Base-by-base conservation (phyloP, 371 early-diverging fungal genomes). In the Apophysomyces variabilis region DNA sequence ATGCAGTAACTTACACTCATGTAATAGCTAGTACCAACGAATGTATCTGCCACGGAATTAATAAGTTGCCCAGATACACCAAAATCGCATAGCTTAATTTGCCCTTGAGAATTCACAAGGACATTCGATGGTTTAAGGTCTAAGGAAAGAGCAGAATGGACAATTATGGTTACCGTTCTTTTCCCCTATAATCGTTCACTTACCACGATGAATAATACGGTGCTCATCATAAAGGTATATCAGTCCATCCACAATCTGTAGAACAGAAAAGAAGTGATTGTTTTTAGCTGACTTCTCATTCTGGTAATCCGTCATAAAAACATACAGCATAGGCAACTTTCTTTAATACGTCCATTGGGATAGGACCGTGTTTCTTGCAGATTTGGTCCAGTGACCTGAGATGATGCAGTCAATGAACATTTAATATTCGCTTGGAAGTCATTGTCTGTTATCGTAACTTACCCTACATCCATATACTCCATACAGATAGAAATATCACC, bases 71-170 rank as follows among this genome's bases (percentile, higher is more conserved):
- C 92, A 56, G 91, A 90, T 32, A 96, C 94, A 56, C 95, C 95
- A 79, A 96, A 96, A 79, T 96, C 96, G 68, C 93, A 93, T 36
- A 96, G 78, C 72, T 96, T 96, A 69, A 96, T 88, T 72, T 91
- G 83, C 39, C 96, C 96, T 54, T 81, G 76, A 21, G 93, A 89
- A 71, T 89, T 92, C 58, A 92, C 82, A 41, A 93, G 85, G 38
- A 94, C 90, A 73, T 94, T 94, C 64, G 89, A 89, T 7, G 94
- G 93, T 64, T 94, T 93, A 64, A 94, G 85, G 75, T 90, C 91
- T 89, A 69, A 18, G 11, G 47, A 60, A 62, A 21, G 13, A 60
- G 38, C 13, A 26, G 32, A 26, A 26, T 26, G 32, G 3, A 3
- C 32, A 26, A 26, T 26, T 26, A 26, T 26, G 14, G 1, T 45